A percentile compares a stretch with the other conserved stretches of the same genome.
phyloP scores from a whole-genome alignment of 208 protist genomes.

The Leishmania turanica region DNA sequence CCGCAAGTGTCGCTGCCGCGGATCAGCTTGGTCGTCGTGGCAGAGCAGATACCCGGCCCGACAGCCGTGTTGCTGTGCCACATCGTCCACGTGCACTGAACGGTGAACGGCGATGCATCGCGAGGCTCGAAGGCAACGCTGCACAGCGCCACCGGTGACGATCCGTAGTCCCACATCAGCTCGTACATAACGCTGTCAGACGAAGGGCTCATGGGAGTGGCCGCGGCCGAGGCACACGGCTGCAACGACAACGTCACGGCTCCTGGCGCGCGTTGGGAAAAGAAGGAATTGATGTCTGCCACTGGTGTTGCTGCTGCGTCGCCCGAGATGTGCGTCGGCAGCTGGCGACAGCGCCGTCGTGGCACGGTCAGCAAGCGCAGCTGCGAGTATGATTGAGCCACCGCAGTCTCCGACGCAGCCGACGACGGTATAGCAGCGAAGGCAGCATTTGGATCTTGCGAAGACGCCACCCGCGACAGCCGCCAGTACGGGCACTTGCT shows the following conservation, averaged over 20 bases:
- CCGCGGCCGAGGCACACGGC: background rate
- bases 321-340: conserved; percentile 21
- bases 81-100: conserved; percentile 21
- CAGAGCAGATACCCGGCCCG: background rate
- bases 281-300: conserved; percentile 18
- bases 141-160: conserved; percentile 16
- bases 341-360: background rate
- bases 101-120: background rate
- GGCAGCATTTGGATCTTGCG: background rate
- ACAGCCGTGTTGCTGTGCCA: conserved; percentile 8
- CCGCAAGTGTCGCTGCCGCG: background rate
- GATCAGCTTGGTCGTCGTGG: conserved; percentile 6
- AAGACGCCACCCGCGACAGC: background rate
- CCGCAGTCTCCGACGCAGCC: background rate
- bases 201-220: no score
- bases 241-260: conserved; percentile 5
- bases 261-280: conserved; percentile 3
- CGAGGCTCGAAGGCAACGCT: conserved; percentile 15
- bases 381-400: conserved; percentile 23
- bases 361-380: conserved; percentile 24
- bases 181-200: conserved; percentile 12
- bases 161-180: conserved; percentile 34
- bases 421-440: background rate
- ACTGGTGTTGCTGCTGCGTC: background rate
- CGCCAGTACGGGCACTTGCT: conserved; percentile 25